Evolutionary conservation across 768 basidiomycete genomes (phyloP).

Genomic region (Candolleomyces eurysporus): DNA sequence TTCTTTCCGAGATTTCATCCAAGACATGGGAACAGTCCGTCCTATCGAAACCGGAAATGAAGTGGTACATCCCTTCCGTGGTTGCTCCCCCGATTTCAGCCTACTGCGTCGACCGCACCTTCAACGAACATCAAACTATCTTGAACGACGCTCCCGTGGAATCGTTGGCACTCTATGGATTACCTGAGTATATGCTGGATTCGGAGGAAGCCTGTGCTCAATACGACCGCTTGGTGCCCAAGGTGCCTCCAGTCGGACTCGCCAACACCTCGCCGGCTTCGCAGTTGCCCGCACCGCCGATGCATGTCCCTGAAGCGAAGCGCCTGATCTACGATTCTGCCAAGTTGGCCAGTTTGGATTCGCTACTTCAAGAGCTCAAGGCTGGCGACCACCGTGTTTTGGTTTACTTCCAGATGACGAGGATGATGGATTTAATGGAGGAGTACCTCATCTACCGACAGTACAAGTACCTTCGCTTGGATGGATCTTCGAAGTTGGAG

Average conservation of each 20-base stretch:
- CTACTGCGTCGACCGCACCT: constrained; percentile 73
- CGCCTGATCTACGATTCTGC: constrained; percentile 95
- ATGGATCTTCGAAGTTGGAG: constrained; percentile 92
- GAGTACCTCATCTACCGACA: constrained; percentile 97
- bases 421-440: constrained; percentile 99
- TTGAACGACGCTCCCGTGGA: constrained; percentile 69
- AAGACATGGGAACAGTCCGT: constrained; percentile 72
- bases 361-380: constrained; percentile 89
- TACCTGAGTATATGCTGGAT: constrained; percentile 67
- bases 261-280: constrained; percentile 60
- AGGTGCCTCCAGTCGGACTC: constrained; percentile 65
- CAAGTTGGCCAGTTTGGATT: constrained; percentile 89
- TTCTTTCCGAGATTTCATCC: constrained; percentile 58
- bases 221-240: constrained; percentile 53
- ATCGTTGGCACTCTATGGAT: constrained; percentile 76
- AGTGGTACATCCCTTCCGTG: constrained; percentile 83
- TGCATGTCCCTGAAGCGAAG: constrained; percentile 94
- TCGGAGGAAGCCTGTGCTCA: constrained; percentile 46
- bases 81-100: constrained; percentile 82
- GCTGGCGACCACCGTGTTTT: constrained; percentile 89
- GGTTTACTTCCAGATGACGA: constrained; percentile 99
- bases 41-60: constrained; percentile 73
- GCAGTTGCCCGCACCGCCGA: constrained; percentile 77
- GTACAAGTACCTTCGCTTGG: constrained; percentile 90
- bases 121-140: constrained; percentile 65